Conservation (phyloP, 2,329 filamentous ascomycete species). For the Ophioceras dolichostomum region DNA sequence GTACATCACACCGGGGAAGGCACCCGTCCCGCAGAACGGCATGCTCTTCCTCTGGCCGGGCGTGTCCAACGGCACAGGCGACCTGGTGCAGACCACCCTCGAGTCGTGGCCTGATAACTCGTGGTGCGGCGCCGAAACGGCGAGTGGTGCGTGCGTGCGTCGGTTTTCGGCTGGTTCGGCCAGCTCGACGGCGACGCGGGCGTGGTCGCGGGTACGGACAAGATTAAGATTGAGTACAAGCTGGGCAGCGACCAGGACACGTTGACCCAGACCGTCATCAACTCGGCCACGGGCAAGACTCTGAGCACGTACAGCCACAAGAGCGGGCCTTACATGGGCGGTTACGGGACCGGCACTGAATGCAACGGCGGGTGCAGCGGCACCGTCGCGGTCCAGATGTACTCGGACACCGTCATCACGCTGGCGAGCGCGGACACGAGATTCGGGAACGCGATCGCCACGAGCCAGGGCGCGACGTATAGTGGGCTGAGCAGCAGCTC, state of each 20-base stretch:
- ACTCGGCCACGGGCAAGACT: slow-evolving; percentile 18
- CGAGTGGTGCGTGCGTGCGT: slow-evolving; percentile 26
- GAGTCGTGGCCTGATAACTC: slow-evolving; percentile 25
- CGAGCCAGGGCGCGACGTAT: slow-evolving; percentile 19
- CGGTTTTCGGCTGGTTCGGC: slow-evolving; percentile 25
- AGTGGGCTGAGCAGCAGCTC: slow-evolving; percentile 17
- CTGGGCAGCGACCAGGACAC: slow-evolving; percentile 11
- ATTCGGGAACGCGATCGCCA: slow-evolving; percentile 15
- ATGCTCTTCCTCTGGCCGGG: slow-evolving; percentile 29
- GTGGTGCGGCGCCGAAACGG: slow-evolving; percentile 25
- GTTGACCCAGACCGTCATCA: slow-evolving; percentile 17
- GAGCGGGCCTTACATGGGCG: slow-evolving; percentile 23
- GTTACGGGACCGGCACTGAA: slow-evolving; percentile 26
- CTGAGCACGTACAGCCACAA: slow-evolving; percentile 20
- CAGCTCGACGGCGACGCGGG: slow-evolving; percentile 17
- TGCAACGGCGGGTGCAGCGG: slow-evolving; percentile 22
- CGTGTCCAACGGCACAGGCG: slow-evolving; percentile 30
- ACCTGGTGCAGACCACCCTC: slow-evolving; percentile 27
- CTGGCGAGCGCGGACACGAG: slow-evolving; percentile 17
- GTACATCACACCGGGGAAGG: slow-evolving; percentile 23
- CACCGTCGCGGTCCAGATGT: slow-evolving; percentile 24
- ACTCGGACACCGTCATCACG: slow-evolving; percentile 25
- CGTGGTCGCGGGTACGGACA: slow-evolving; percentile 1
- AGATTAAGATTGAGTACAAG: slow-evolving; percentile 12
- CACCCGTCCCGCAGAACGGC: slow-evolving; percentile 22